Base-by-base conservation (phyloP, 768 basidiomycete species). In the Leucogyrophana mollusca region DNA sequence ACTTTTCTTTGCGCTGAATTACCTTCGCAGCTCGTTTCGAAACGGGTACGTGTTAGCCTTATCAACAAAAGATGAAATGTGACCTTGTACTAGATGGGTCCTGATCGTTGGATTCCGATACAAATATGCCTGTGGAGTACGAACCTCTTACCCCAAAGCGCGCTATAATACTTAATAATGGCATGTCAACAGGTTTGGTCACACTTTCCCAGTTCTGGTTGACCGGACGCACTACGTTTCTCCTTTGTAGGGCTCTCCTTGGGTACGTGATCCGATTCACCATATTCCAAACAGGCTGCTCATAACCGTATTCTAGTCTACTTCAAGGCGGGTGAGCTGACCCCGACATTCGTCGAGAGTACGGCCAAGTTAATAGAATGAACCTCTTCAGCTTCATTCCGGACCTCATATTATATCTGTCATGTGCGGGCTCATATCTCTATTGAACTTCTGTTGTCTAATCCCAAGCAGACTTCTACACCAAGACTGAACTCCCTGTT, bases 1-100 rank as follows among this genome's bases (percentile, higher is more conserved):
- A 52, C 74, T 6, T 79, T 78, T 57, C 59, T 78, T 11, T 61
- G 56, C 34, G 79, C 78, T 1, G 79, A 82, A 52, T 59, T 83
- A 9, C 80, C 80, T 8, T 80, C 79, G 10, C 79, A 82, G 46
- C 64, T 80, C 9, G 65, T 80, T 23, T 78, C 77, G 0, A 82
- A 82, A 60, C 67, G 72, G 14, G 70, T 79, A 16, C 43, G 67
- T 53, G 4, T 30, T 7, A 30, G 13, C 27, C 6, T 36, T 35
- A 39, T 11, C 10, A 21, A 47, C 11, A 17, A n/a, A 14, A 25
- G 23, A 8, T 16, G 9, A 37, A 16, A 16, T n/a, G 16, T 16
- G 20, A 21, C n/a, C 35, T 16, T 25, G 20, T 13, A 18, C 3
- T 37, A 76, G 73, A 55, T 78, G 23, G 80, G 80, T n/a, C 79